A percentile compares a stretch with the other conserved stretches of the same genome.
Evolutionary conservation across 1,284 basidiomycete species (phyloP).

Genomic region (Ceratobasidium sp.): DNA sequence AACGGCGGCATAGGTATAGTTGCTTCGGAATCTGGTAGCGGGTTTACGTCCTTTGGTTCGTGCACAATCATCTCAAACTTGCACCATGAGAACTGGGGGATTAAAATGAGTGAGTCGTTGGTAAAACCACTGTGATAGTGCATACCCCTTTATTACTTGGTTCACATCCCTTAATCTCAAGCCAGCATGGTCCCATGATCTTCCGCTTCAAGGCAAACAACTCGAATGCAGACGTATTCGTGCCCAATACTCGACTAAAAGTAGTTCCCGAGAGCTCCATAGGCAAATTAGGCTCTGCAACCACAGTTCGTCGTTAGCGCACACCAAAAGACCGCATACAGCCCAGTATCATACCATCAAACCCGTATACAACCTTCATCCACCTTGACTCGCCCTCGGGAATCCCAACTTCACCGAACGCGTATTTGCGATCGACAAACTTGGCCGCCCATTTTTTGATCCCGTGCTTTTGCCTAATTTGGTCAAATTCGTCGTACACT

Average conservation of each 20-base stretch:
- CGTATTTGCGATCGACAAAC: conserved; percentile 92
- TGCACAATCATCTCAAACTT: conserved; percentile 91
- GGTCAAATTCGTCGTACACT: conserved; percentile 89
- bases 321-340: neutral
- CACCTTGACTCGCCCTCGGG: conserved; percentile 87
- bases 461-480: conserved; percentile 77
- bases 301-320: conserved; percentile 9
- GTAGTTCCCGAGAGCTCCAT: conserved; percentile 82
- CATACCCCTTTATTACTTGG: conserved; percentile 81
- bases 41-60: conserved; percentile 90
- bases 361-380: conserved; percentile 93
- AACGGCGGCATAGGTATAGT: conserved; percentile 82
- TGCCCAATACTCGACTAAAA: conserved; percentile 92
- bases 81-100: conserved; percentile 91
- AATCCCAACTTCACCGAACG: conserved; percentile 89
- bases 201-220: conserved; percentile 95
- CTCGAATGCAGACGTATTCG: conserved; percentile 94
- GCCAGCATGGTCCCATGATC: conserved; percentile 99
- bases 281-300: conserved; percentile 74
- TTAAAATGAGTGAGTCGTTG: neutral
- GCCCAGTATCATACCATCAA: conserved; percentile 72
- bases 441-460: conserved; percentile 87
- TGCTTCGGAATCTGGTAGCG: conserved; percentile 81
- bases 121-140: neutral
- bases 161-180: conserved; percentile 82